These are phyloP conservation scores for Sugiyamaella neomexicana DNA, from an alignment of 1,139 yeast genomes.

Conservation along the genomic window DNA sequence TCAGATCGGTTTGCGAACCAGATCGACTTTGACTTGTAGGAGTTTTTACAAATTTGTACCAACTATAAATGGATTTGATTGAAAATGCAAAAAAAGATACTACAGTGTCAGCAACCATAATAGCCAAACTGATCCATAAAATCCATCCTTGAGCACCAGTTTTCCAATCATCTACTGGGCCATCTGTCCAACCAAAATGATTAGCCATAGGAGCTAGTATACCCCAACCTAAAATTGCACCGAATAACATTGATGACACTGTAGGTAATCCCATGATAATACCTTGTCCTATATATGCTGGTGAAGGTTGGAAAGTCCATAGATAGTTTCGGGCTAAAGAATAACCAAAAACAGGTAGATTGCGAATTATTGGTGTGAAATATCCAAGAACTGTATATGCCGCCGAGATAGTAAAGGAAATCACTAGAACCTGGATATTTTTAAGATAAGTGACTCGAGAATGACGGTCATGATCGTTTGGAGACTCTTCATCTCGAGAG, in stretches of 20 bases:
- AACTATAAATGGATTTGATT: conserved; percentile 29
- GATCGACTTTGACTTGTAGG: neutral
- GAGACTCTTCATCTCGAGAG: conserved; percentile 14
- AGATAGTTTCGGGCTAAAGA: conserved; percentile 63
- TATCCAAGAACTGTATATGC: conserved; percentile 68
- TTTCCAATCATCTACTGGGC: conserved; percentile 88
- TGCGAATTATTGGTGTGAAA: conserved; percentile 67
- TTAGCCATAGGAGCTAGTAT: conserved; percentile 79
- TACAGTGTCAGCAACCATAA: conserved; percentile 90
- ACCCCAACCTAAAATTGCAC: conserved; percentile 90
- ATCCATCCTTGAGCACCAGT: conserved; percentile 97
- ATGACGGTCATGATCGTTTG: conserved; percentile 19
- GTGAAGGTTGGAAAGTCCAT: conserved; percentile 93
- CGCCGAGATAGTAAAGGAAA: conserved; percentile 71
- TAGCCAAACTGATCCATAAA: conserved; percentile 87
- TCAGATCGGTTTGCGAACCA: conserved; percentile 13
- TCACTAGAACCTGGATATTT: conserved; percentile 57
- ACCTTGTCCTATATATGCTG: conserved; percentile 97
- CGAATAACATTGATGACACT: conserved; percentile 85
- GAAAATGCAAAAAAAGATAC: conserved; percentile 75
- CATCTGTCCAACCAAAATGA: conserved; percentile 79
- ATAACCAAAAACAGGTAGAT: conserved; percentile 74
- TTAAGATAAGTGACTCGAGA: conserved; percentile 45
- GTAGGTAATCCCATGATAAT: conserved; percentile 96
- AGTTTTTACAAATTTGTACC: conserved; percentile 6